Evolutionary conservation across 805 yeast genomes (phyloP).

Genomic region (Metschnikowia cubensis): DNA sequence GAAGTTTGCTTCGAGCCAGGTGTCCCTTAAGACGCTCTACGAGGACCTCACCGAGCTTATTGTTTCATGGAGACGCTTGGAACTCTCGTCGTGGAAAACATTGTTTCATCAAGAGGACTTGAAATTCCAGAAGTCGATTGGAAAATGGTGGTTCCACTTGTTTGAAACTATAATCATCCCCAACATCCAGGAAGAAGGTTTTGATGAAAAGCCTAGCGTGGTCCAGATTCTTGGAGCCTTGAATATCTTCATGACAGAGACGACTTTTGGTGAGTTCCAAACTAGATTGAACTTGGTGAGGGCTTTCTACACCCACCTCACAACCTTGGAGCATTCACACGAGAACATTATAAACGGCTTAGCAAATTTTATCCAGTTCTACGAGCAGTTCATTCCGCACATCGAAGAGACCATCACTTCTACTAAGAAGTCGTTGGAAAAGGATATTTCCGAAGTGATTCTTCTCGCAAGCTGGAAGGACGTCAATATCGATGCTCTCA

Average conservation of each 20-base stretch:
- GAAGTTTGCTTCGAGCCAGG: constrained; percentile 78
- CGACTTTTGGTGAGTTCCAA: constrained; percentile 71
- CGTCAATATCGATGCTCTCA: constrained; percentile 86
- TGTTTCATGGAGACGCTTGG: constrained; percentile 88
- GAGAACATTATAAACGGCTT: constrained; percentile 37
- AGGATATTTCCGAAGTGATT: constrained; percentile 80
- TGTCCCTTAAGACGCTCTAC: constrained; percentile 54
- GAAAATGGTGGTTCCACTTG: constrained; percentile 89
- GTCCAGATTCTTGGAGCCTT: constrained; percentile 49
- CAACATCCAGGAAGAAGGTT: constrained; percentile 22
- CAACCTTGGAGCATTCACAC: constrained; percentile 21
- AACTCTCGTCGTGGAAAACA: constrained; percentile 79
- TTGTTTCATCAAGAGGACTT: constrained; percentile 64
- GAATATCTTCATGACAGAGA: constrained; percentile 69
- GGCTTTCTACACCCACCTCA: constrained; percentile 57
- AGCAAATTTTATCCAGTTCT: constrained; percentile 57
- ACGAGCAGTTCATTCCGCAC: constrained; percentile 55
- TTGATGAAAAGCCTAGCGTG: constrained; percentile 15
- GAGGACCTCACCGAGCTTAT: constrained; percentile 62
- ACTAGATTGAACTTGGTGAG: constrained; percentile 55
- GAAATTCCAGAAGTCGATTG: constrained; percentile 45
- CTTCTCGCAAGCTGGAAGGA: constrained; percentile 96
- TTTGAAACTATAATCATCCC: constrained; percentile 75
- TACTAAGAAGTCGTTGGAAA: constrained; percentile 57
- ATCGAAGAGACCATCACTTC: constrained; percentile 44